Conservation (phyloP, 768 basidiomycete species). For the Tricholoma sp. region DNA sequence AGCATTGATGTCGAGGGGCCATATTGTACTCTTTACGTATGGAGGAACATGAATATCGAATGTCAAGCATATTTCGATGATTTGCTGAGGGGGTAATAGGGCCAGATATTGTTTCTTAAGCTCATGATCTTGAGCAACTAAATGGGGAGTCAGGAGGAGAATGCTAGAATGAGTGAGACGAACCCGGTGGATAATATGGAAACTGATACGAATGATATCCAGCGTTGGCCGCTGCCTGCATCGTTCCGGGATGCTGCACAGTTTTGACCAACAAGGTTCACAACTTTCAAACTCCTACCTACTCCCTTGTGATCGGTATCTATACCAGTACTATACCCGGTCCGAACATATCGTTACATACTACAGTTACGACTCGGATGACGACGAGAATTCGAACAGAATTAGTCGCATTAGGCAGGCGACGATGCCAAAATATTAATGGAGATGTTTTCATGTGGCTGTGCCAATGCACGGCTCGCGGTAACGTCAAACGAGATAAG, state of each 20-base stretch:
- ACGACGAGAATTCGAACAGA: too few relatives aligned
- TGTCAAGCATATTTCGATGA: conserved; percentile 74
- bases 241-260: conserved; percentile 64
- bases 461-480: too few relatives aligned
- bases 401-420: too few relatives aligned
- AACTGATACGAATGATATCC: conserved; percentile 33
- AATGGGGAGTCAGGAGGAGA: conserved; percentile 13
- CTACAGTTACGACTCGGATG: too few relatives aligned
- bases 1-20: conserved; percentile 65
- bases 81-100: conserved; percentile 60
- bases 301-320: neutral
- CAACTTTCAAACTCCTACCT: conserved; percentile 21
- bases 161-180: conserved; percentile 16
- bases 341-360: too few relatives aligned
- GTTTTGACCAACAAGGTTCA: conserved; percentile 68
- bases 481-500: neutral
- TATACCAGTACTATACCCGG: too few relatives aligned
- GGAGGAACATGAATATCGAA: conserved; percentile 66
- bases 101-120: conserved; percentile 71
- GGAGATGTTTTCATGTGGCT: neutral
- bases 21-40: conserved; percentile 60
- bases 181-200: conserved; percentile 29
- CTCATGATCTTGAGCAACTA: conserved; percentile 44
- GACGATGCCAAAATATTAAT: neutral
- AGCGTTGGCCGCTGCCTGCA: conserved; percentile 48